A percentile compares a stretch with the other conserved stretches of the same genome.
Evolutionary conservation across 305 asterid species (phyloP).

Genomic region (Plantago lanceolata): DNA sequence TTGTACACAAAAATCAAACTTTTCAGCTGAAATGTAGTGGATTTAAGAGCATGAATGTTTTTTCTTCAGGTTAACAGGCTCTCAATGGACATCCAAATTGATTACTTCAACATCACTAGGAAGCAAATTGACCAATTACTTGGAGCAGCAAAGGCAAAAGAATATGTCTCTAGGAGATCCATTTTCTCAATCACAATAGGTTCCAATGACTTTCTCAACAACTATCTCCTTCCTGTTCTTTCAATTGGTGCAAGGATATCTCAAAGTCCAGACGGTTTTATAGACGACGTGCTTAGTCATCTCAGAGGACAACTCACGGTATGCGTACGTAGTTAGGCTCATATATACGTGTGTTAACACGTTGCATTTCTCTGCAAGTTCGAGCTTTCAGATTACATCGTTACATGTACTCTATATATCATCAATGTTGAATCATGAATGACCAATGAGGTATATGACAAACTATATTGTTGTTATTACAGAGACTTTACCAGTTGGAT

Average conservation of each 20-base stretch:
- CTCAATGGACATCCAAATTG: conserved; percentile 83
- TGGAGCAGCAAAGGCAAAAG: conserved; percentile 67
- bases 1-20: neutral
- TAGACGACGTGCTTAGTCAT: conserved; percentile 60
- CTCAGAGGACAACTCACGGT: conserved; percentile 76
- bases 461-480: no score
- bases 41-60: neutral
- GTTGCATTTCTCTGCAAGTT: no score
- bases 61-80: conserved; percentile 72
- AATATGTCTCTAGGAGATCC: conserved; percentile 44
- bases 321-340: no score
- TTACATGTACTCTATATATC: no score
- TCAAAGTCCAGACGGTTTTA: conserved; percentile 56
- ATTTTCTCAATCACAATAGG: conserved; percentile 82
- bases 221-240: conserved; percentile 70
- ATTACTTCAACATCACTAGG: conserved; percentile 89
- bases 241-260: conserved; percentile 68
- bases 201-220: conserved; percentile 84
- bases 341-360: no score
- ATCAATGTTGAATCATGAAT: no score
- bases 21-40: no score
- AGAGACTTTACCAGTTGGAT: conserved; percentile 75
- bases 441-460: no score
- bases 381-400: no score
- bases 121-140: conserved; percentile 52